phyloP scores from a whole-genome alignment of 2,329 filamentous ascomycete genomes.

The Nemania sp. region DNA sequence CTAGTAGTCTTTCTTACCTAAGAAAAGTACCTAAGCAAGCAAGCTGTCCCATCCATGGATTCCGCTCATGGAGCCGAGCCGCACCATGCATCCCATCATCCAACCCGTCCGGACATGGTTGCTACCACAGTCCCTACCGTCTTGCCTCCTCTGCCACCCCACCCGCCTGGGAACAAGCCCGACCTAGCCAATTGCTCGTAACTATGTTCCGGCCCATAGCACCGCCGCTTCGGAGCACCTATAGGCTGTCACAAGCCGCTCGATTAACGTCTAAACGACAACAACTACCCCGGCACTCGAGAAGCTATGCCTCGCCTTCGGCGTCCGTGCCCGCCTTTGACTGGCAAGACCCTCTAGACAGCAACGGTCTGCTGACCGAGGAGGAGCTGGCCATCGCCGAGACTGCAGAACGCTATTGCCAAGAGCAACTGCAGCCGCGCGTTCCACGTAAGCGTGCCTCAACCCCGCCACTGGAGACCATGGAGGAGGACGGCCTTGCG shows the following conservation, averaged over 20 bases:
- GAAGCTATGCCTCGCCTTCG: constrained; percentile 40
- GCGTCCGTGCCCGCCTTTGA: constrained; percentile 62
- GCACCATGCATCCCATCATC: constrained; percentile 4
- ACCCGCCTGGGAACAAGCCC: not conserved
- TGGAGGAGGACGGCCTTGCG: not conserved
- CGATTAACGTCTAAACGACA: constrained; percentile 24
- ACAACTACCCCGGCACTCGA: constrained; percentile 12
- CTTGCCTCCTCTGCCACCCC: not conserved
- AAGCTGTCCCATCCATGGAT: not conserved
- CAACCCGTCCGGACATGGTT: not conserved
- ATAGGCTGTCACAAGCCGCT: constrained; percentile 22
- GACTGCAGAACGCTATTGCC: constrained; percentile 91
- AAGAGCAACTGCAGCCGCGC: constrained; percentile 82
- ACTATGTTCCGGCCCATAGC: constrained; percentile 36
- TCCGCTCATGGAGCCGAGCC: constrained; percentile 4
- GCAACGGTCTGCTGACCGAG: constrained; percentile 78
- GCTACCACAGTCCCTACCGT: not conserved
- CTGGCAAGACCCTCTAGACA: constrained; percentile 87
- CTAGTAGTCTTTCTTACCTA: no score
- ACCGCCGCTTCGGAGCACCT: constrained; percentile 27
- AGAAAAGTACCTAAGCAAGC: not conserved
- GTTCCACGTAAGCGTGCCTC: constrained; percentile 70
- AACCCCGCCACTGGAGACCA: not conserved
- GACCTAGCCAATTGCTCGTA: constrained; percentile 4
- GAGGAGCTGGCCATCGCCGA: constrained; percentile 90